phyloP scores from a whole-genome alignment of 768 basidiomycete genomes.

The Amanita rimosa region DNA sequence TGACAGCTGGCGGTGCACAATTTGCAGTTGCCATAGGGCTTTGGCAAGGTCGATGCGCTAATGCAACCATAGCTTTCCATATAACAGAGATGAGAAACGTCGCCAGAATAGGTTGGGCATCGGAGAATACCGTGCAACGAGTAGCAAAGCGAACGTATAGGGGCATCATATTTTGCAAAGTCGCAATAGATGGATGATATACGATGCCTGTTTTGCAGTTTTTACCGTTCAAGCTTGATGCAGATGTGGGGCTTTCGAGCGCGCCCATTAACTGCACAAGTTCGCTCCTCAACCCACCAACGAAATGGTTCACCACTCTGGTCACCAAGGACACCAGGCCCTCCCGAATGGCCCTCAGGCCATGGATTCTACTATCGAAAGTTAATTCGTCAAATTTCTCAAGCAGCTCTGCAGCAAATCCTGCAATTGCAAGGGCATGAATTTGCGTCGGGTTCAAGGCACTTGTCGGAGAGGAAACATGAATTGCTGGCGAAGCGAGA shows the following conservation, averaged over 20 bases:
- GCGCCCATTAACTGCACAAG: conserved; percentile 51
- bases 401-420: conserved; percentile 65
- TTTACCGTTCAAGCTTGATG: conserved; percentile 18
- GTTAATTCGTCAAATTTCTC: conserved; percentile 59
- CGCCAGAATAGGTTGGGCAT: conserved; percentile 52
- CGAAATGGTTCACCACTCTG: conserved; percentile 55
- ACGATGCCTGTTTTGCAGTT: conserved; percentile 19
- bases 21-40: conserved; percentile 29
- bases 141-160: conserved; percentile 46
- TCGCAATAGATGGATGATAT: conserved; percentile 49
- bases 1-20: conserved; percentile 26
- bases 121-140: conserved; percentile 40
- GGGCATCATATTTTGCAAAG: conserved; percentile 50
- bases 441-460: conserved; percentile 55
- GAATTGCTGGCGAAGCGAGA: conserved; percentile 53
- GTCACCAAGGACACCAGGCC: conserved; percentile 58
- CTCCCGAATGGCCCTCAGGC: conserved; percentile 57
- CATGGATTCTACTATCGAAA: conserved; percentile 51
- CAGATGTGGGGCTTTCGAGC: conserved; percentile 40
- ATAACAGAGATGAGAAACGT: conserved; percentile 62
- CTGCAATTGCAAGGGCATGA: conserved; percentile 58
- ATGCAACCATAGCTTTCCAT: conserved; percentile 65
- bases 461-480: conserved; percentile 34
- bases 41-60: conserved; percentile 47
- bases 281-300: conserved; percentile 49